Conservation (phyloP, 306 rosid genomes). For the Malus asiatica region DNA sequence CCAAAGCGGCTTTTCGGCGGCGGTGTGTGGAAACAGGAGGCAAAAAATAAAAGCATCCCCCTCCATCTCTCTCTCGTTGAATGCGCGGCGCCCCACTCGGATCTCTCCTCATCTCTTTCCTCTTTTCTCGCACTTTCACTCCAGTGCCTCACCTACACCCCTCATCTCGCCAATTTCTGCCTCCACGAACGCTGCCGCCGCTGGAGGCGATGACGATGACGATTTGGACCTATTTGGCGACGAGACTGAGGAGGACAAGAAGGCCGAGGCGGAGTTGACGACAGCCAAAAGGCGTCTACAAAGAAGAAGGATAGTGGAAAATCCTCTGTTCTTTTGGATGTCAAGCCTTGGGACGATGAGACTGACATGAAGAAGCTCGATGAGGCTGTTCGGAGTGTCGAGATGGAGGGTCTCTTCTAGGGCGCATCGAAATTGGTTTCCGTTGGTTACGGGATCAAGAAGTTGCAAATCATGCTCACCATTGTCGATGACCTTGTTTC, state of each 20-base stretch:
- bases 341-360: slow-evolving; percentile 97
- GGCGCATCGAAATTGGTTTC: slow-evolving; percentile 85
- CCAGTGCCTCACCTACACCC: no score
- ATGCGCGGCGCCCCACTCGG: no score
- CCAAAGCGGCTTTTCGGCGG: no score
- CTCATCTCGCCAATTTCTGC: no score
- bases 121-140: no score
- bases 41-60: no score
- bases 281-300: slow-evolving; percentile 56
- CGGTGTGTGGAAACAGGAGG: no score
- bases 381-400: slow-evolving; percentile 70
- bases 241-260: slow-evolving; percentile 89
- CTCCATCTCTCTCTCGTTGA: no score
- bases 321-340: slow-evolving; percentile 79
- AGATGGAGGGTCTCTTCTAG: slow-evolving; percentile 74
- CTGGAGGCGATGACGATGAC: slow-evolving; percentile 53
- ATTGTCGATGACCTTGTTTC: slow-evolving; percentile 86
- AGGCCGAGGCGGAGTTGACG: slow-evolving; percentile 77
- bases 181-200: slow-evolving; percentile 54
- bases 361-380: slow-evolving; percentile 93
- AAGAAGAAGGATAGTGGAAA: slow-evolving; percentile 96
- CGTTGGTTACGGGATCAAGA: slow-evolving; percentile 89
- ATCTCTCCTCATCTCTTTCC: no score
- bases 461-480: slow-evolving; percentile 76
- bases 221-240: slow-evolving; percentile 90